Conservation (phyloP, 202 grass and related monocot species). For the Setaria italica region DNA sequence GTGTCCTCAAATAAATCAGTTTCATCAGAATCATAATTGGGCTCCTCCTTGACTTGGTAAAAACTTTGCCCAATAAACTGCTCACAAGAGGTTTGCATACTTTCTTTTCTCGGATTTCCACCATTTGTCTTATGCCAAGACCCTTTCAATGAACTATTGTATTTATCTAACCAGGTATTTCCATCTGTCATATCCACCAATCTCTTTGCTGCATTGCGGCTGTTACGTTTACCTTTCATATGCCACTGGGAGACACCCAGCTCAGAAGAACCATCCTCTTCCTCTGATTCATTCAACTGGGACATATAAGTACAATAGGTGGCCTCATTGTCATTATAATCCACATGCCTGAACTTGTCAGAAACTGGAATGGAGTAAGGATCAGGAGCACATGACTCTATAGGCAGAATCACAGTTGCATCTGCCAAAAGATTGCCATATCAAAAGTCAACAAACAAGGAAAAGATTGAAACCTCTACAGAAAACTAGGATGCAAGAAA, state of each 20-base stretch:
- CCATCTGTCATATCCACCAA: conserved; percentile 51
- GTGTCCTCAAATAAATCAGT: conserved; percentile 63
- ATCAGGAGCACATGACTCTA: conserved; percentile 47
- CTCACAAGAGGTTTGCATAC: conserved; percentile 49
- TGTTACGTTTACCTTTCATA: conserved; percentile 99
- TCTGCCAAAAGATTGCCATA: conserved; percentile 59
- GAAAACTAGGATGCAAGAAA: conserved; percentile 36
- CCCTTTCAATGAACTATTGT: conserved; percentile 56
- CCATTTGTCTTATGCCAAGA: conserved; percentile 47
- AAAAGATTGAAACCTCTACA: conserved; percentile 21
- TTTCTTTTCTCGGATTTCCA: conserved; percentile 48
- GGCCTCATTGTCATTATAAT: conserved; percentile 51
- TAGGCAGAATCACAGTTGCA: conserved; percentile 59
- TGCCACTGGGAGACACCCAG: conserved; percentile 83
- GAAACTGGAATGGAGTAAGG: conserved; percentile 56
- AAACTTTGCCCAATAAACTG: conserved; percentile 45
- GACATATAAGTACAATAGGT: conserved; percentile 50
- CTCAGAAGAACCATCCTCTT: conserved; percentile 72
- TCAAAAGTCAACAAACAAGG: conserved; percentile 43
- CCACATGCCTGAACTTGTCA: conserved; percentile 64
- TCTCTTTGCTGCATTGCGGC: conserved; percentile 63
- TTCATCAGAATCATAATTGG: conserved; percentile 64
- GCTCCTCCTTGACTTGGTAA: conserved; percentile 74
- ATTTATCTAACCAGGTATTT: conserved; percentile 64
- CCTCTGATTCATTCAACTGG: conserved; percentile 61